Conservation (phyloP, 2,329 filamentous ascomycete genomes). For the Aspergillus pseudoterreus region DNA sequence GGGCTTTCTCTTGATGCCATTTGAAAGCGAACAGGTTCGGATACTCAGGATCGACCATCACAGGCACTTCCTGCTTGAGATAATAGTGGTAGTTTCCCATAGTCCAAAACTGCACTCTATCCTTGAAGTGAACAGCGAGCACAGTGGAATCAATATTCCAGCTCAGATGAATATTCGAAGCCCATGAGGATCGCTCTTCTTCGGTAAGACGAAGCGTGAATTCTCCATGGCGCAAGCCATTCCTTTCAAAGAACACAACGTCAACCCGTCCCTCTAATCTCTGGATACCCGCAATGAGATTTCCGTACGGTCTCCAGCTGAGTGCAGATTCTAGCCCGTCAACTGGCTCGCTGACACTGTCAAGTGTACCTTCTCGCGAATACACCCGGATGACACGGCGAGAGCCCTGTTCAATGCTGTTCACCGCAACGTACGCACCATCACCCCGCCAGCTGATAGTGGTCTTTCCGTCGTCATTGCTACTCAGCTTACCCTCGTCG, state of each 20-base stretch:
- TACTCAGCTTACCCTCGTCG: slow-evolving; percentile 74
- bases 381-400: slow-evolving; percentile 85
- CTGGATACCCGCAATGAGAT: slow-evolving; percentile 84
- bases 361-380: slow-evolving; percentile 81
- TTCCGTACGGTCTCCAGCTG: slow-evolving; percentile 89
- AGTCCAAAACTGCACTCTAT: slow-evolving; percentile 88
- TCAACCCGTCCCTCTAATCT: slow-evolving; percentile 66
- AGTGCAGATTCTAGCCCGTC: slow-evolving; percentile 82
- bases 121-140: slow-evolving; percentile 71
- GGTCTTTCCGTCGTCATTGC: slow-evolving; percentile 66
- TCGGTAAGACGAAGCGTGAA: slow-evolving; percentile 72
- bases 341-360: slow-evolving; percentile 92
- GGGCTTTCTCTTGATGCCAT: slow-evolving; percentile 85
- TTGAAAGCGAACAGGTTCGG: slow-evolving; percentile 29
- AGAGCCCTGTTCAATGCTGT: slow-evolving; percentile 64
- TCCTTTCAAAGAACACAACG: slow-evolving; percentile 93
- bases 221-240: slow-evolving; percentile 93
- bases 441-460: slow-evolving; percentile 92
- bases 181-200: slow-evolving; percentile 54
- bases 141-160: slow-evolving; percentile 96
- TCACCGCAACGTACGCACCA: slow-evolving; percentile 85
- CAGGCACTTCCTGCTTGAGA: slow-evolving; percentile 79
- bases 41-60: slow-evolving; percentile 27
- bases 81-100: slow-evolving; percentile 99
- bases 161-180: slow-evolving; percentile 61